Evolutionary conservation across 495 filamentous ascomycete genomes (phyloP).

Genomic region (Penicillium robsamsonii): DNA sequence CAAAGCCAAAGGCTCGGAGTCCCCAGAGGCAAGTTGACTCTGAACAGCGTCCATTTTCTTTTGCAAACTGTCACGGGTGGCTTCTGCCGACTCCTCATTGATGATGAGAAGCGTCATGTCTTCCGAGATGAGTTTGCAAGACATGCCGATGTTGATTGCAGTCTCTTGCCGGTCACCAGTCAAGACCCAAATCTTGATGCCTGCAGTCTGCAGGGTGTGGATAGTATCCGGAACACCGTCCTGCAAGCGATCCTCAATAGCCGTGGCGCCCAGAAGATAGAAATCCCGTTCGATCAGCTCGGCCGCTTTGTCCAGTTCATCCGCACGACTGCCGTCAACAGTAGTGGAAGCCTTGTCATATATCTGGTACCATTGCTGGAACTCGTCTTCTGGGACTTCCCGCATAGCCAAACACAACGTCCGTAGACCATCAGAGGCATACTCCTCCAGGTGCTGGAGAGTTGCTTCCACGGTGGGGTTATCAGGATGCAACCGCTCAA

Average conservation of each 20-base stretch:
- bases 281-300: conserved; percentile 94
- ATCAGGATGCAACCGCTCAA: conserved; percentile 75
- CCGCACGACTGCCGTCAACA: conserved; percentile 84
- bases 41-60: conserved; percentile 90
- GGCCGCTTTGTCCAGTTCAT: conserved; percentile 95
- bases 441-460: conserved; percentile 92
- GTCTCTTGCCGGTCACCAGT: conserved; percentile 98
- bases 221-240: conserved; percentile 99
- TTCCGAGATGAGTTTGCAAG: conserved; percentile 96
- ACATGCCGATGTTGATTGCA: conserved; percentile 99
- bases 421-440: conserved; percentile 92
- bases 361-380: conserved; percentile 80
- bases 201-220: conserved; percentile 92
- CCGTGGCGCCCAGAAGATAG: conserved; percentile 88
- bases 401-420: conserved; percentile 96
- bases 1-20: conserved; percentile 87
- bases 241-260: conserved; percentile 95
- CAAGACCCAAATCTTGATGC: conserved; percentile 98
- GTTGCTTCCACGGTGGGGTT: conserved; percentile 87
- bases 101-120: conserved; percentile 98
- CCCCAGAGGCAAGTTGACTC: conserved; percentile 69
- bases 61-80: conserved; percentile 78
- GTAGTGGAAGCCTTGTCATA: conserved; percentile 90
- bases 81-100: conserved; percentile 77
- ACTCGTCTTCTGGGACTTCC: conserved; percentile 89